Evolutionary conservation across 768 basidiomycete genomes (phyloP), one percentile per base, ranked within the genome.

Genomic region (Pleurotus salmoneostramineus): DNA sequence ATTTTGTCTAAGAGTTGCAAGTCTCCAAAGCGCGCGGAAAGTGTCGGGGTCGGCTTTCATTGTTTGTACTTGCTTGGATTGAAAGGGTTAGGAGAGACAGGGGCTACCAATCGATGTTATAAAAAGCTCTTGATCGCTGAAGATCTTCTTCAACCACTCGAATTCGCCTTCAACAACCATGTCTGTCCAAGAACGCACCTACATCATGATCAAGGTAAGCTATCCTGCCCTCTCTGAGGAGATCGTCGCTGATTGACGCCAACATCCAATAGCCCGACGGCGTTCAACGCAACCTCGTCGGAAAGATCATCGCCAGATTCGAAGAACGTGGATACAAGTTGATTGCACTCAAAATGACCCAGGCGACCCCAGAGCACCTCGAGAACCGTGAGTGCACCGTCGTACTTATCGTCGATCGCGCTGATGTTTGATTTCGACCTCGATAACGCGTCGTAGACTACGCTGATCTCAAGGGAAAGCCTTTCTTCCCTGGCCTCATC

Each of bases 311-410:
- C 76, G 67, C 82, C 69, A 85, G 96, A 67, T 98, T 99, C 76
- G 97, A 99, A 85, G 87, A 90, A 80, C 93, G 96, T 65, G 97
- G 97, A 64, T 99, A 86, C 88, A 97, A 98, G 83, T 89, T 98
- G 72, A 80, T 89, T 70, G 96, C 96, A 59, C 80, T 98, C 71
- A 98, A 99, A 81, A 81, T 98, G 70, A 87, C 87, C 61, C 85
- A 88, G 47, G 81, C 97, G 44, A 81, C 87, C 63, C 75, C 81
- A 60, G 83, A 82, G 67, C 95, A 94, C 77, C 93, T 99, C 70
- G 90, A 97, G 80, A 85, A 92, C 69, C 97, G 92, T 93, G 60
- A 52, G 75, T 67, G 5, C 12, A 47, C 74, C 8, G 3, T 27
- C 2, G 48, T 69, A 31, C 15, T 56, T 15, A 58, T 59, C 60